Evolutionary conservation across 208 protist genomes (phyloP).

Genomic region (Trypanosoma vivax): DNA sequence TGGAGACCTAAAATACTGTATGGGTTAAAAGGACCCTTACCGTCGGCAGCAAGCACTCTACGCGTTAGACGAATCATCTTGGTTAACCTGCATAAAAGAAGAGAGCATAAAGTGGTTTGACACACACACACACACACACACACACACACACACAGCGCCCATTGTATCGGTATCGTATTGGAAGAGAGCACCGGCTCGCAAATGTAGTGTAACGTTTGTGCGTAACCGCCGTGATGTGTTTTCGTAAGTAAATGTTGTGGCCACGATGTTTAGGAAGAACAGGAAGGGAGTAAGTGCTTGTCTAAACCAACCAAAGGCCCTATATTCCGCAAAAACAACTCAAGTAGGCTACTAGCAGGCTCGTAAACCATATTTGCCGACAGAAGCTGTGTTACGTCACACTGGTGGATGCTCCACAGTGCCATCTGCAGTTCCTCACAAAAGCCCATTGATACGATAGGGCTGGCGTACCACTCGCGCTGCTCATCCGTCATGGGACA

Average conservation of each 20-base stretch:
- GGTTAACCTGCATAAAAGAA: neutral
- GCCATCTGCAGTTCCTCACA: constrained; percentile 36
- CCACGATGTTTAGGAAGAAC: neutral
- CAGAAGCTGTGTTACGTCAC: constrained; percentile 44
- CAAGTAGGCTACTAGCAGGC: constrained; percentile 21
- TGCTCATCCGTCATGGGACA: constrained; percentile 2
- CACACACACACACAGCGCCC: neutral
- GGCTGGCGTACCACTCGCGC: constrained; percentile 4
- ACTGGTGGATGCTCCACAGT: constrained; percentile 52
- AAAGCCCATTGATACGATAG: constrained; percentile 24
- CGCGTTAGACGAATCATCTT: constrained; percentile 29
- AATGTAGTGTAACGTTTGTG: neutral
- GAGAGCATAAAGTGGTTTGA: constrained; percentile 5
- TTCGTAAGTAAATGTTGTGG: neutral
- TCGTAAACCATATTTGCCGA: constrained; percentile 12
- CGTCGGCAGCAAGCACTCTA: constrained; percentile 23
- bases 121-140: neutral
- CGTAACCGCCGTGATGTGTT: neutral
- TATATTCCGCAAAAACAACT: constrained; percentile 37
- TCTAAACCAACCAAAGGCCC: constrained; percentile 20
- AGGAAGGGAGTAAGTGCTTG: constrained; percentile 5
- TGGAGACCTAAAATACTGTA: constrained; percentile 75
- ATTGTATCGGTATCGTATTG: neutral
- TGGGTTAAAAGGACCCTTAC: constrained; percentile 65
- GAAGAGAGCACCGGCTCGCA: neutral